A percentile compares a stretch with the other conserved stretches of the same genome.
Conservation (phyloP, 2,329 filamentous ascomycete genomes). For the Fusarium bactridioides region DNA sequence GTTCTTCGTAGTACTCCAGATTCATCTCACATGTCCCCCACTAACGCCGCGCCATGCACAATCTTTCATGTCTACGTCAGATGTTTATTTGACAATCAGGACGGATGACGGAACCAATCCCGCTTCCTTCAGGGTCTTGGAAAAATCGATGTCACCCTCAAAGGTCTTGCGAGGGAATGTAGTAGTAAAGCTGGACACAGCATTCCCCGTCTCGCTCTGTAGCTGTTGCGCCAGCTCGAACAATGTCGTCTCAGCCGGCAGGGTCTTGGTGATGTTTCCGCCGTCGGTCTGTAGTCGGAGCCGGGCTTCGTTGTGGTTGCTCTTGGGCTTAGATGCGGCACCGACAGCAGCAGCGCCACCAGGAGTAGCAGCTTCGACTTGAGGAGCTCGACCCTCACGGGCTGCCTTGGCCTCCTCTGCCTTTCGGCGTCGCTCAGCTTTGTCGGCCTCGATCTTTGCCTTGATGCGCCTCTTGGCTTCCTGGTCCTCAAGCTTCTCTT, state of each 20-base stretch:
- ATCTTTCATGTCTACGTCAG: background rate
- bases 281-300: constrained; percentile 77
- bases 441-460: constrained; percentile 94
- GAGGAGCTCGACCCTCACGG: constrained; percentile 74
- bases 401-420: constrained; percentile 85
- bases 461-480: constrained; percentile 89
- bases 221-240: constrained; percentile 89
- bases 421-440: constrained; percentile 85
- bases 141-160: constrained; percentile 74
- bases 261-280: constrained; percentile 85
- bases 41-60: constrained; percentile 38
- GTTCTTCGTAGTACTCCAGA: background rate
- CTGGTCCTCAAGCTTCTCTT: constrained; percentile 85
- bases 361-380: constrained; percentile 55
- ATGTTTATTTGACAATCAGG: constrained; percentile 71
- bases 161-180: constrained; percentile 90
- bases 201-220: constrained; percentile 72
- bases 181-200: constrained; percentile 80
- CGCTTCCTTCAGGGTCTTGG: constrained; percentile 90
- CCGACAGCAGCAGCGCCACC: constrained; percentile 58
- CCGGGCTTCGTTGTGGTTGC: constrained; percentile 80
- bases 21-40: background rate
- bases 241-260: constrained; percentile 87
- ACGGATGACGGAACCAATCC: constrained; percentile 91
- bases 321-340: constrained; percentile 66